Evolutionary conservation across 495 filamentous ascomycete species (phyloP), one percentile per base, ranked within the genome.

Genomic region (Filosporella fistucella): DNA sequence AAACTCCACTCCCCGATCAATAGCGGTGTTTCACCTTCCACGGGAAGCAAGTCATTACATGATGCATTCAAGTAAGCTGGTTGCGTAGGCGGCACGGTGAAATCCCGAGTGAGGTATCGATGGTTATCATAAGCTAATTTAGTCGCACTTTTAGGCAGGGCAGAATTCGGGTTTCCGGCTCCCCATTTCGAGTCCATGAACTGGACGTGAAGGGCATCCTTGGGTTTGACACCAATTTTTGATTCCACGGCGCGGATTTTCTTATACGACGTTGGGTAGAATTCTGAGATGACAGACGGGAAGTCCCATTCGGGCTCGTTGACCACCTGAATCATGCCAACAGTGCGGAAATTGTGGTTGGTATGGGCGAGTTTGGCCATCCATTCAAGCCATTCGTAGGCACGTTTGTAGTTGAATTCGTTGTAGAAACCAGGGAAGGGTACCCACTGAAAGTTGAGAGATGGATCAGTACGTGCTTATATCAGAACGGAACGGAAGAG

Each of bases 261-360:
- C 12, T 49, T 49, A 44, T 71, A 71, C 0, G 74, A 73, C n/a
- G 61, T 61, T 1, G 73, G 74, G 47, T 79, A 76, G 59, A 63
- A 78, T 2, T n/a, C n/a, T n/a, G n/a, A n/a, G n/a, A n/a, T n/a
- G n/a, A n/a, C n/a, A n/a, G n/a, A n/a, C n/a, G n/a, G n/a, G n/a
- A n/a, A n/a, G n/a, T n/a, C 51, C 45, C 69, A 65, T 3, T 71
- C 51, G 3, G 81, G 81, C 64, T 84, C 80, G 61, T 84, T 84
- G 29, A 84, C 62, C 18, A 82, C 59, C 46, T 80, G 68, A 10
- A 84, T 49, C 64, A 77, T 78, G 22, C 81, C 79, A 38, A 82
- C 78, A n/a, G 68, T 77, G 26, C 66, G 52, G 55, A 74, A 77
- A 26, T 70, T 70, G 44, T 46, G 41, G 42, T 58, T 56, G 52